Evolutionary conservation across 768 basidiomycete genomes (phyloP).

Genomic region (Serendipita indica): DNA sequence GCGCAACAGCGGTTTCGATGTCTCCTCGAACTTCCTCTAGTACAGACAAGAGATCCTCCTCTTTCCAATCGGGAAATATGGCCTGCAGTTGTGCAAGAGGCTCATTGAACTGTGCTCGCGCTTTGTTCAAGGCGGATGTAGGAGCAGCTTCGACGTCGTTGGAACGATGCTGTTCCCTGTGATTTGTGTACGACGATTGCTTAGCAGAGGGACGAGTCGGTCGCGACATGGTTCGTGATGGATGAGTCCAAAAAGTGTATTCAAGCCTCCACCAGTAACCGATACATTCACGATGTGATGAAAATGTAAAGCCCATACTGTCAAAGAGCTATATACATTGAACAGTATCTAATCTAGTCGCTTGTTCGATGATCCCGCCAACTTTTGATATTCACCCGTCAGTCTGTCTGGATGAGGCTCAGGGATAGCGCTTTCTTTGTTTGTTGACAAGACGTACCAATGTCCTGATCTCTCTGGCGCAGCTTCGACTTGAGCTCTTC

Average conservation of each 20-base stretch:
- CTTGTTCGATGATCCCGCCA: constrained; percentile 33
- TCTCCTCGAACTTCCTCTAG: constrained; percentile 57
- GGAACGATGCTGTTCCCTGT: background rate
- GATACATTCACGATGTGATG: background rate
- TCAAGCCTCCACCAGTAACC: background rate
- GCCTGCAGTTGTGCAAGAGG: background rate
- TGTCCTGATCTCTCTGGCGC: constrained; percentile 48
- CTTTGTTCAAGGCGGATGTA: background rate
- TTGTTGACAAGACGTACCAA: constrained; percentile 31
- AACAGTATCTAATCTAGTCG: background rate
- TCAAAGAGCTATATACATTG: background rate
- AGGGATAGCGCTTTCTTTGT: constrained; percentile 21
- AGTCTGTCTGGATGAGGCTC: constrained; percentile 80
- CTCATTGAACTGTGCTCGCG: constrained; percentile 3
- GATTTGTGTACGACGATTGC: background rate
- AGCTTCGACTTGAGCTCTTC: constrained; percentile 51
- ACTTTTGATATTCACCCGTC: constrained; percentile 58
- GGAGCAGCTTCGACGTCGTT: background rate
- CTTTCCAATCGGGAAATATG: constrained; percentile 8
- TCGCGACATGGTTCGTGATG: constrained; percentile 1
- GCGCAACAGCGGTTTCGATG: constrained; percentile 48
- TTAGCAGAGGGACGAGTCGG: background rate
- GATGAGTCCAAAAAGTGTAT: background rate
- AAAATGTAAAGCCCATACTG: background rate
- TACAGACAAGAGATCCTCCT: constrained; percentile 47